A percentile compares a stretch with the other conserved stretches of the same genome.
These are phyloP conservation scores for Venturia nashicola DNA, from an alignment of 2,329 filamentous ascomycete species.

Conservation along the genomic window DNA sequence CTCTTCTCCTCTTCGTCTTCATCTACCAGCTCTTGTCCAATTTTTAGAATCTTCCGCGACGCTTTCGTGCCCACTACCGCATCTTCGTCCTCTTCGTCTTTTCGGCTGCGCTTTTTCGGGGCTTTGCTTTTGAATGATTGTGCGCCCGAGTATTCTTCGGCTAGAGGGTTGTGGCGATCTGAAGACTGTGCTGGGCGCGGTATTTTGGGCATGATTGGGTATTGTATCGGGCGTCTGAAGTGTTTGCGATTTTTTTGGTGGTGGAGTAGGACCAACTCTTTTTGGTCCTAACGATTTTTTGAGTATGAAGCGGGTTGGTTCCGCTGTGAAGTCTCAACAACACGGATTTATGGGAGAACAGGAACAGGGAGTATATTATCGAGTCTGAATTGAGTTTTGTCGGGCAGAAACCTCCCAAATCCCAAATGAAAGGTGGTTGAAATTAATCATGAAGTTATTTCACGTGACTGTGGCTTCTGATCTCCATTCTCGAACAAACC, in stretches of 20 bases:
- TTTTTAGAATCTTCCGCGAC: slow-evolving; percentile 76
- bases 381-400: neutral
- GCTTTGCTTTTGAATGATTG: slow-evolving; percentile 57
- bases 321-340: neutral
- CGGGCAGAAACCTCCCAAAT: no score
- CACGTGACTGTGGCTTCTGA: neutral
- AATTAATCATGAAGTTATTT: neutral
- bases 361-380: neutral
- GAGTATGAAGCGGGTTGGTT: neutral
- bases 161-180: slow-evolving; percentile 77
- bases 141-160: slow-evolving; percentile 70
- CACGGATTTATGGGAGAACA: neutral
- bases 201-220: slow-evolving; percentile 64
- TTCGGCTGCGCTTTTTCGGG: slow-evolving; percentile 50
- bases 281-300: neutral
- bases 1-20: slow-evolving; percentile 52
- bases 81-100: slow-evolving; percentile 46
- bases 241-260: neutral
- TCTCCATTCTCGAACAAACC: no score
- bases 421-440: no score
- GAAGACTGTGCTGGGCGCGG: slow-evolving; percentile 37
- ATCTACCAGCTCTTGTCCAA: slow-evolving; percentile 78
- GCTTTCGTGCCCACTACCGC: slow-evolving; percentile 81
- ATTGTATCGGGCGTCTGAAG: neutral
- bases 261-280: neutral